Percentiles rank a stretch among this genome's conserved stretches.
Conservation (phyloP, 805 yeast genomes). For the Candida xiaguanensis region DNA sequence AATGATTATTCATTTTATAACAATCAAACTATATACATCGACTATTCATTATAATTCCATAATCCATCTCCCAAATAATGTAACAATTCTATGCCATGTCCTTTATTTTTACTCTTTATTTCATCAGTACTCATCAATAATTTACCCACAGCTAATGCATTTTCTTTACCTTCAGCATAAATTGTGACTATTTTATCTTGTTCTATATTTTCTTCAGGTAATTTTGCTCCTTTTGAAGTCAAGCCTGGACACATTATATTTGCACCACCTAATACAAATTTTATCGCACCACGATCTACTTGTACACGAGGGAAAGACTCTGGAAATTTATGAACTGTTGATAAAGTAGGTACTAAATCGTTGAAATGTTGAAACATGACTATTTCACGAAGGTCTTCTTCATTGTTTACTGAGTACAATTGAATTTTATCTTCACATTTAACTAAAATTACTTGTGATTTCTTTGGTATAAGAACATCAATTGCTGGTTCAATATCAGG, state of each 20-base stretch:
- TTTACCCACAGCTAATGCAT: slow-evolving; percentile 88
- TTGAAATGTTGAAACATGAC: slow-evolving; percentile 72
- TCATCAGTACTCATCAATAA: slow-evolving; percentile 86
- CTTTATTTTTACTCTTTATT: slow-evolving; percentile 77
- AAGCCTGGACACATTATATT: slow-evolving; percentile 96
- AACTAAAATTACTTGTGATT: slow-evolving; percentile 71
- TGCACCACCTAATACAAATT: slow-evolving; percentile 92
- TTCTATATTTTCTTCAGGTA: slow-evolving; percentile 70
- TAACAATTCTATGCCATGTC: slow-evolving; percentile 80
- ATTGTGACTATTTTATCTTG: slow-evolving; percentile 73
- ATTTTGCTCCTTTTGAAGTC: slow-evolving; percentile 76
- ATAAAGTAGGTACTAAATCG: slow-evolving; percentile 71
- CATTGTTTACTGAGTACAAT: slow-evolving; percentile 63
- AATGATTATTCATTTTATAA: slow-evolving; percentile 17
- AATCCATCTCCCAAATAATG: slow-evolving; percentile 89
- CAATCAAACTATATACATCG: slow-evolving; percentile 18
- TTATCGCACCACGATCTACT: slow-evolving; percentile 95
- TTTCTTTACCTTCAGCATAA: slow-evolving; percentile 90
- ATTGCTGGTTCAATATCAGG: slow-evolving; percentile 72
- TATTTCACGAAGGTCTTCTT: slow-evolving; percentile 40
- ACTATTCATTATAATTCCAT: slow-evolving; percentile 60
- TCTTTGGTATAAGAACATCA: slow-evolving; percentile 84
- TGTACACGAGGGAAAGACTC: slow-evolving; percentile 78
- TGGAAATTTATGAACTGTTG: slow-evolving; percentile 78
- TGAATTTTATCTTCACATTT: slow-evolving; percentile 91